phyloP scores from a whole-genome alignment of 768 basidiomycete genomes.

The Strobilomyces confusus region DNA sequence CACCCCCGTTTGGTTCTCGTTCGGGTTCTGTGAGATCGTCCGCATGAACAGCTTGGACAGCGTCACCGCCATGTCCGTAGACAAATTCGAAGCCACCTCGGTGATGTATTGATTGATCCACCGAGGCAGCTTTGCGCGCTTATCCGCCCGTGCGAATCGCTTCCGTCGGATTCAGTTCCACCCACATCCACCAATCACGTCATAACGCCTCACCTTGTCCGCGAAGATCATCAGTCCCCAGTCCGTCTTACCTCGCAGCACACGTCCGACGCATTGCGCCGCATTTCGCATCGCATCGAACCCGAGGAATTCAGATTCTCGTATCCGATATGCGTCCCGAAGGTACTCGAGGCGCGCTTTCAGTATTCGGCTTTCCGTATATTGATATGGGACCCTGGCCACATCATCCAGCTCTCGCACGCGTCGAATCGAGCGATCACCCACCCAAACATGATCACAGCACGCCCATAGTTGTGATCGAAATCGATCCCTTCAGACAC shows the following conservation, averaged over 20 bases:
- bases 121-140: conserved; percentile 90
- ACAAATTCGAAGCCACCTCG: conserved; percentile 95
- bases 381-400: conserved; percentile 88
- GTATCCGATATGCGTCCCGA: conserved; percentile 96
- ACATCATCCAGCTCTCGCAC: background rate
- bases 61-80: conserved; percentile 96
- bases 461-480: conserved; percentile 98
- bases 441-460: conserved; percentile 99
- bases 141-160: conserved; percentile 91
- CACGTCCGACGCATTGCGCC: conserved; percentile 97
- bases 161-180: conserved; percentile 37
- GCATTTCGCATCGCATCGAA: conserved; percentile 99
- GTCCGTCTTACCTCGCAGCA: conserved; percentile 96
- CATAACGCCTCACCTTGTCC: conserved; percentile 74
- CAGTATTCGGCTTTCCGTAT: conserved; percentile 95
- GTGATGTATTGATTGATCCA: conserved; percentile 99
- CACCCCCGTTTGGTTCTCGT: conserved; percentile 92
- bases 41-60: conserved; percentile 96
- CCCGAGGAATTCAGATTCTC: conserved; percentile 97
- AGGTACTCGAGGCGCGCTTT: conserved; percentile 97
- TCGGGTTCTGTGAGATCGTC: conserved; percentile 96
- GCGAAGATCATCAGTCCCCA: conserved; percentile 99
- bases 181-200: background rate
- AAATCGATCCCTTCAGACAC: conserved; percentile 99
- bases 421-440: conserved; percentile 8